Base-by-base conservation (phyloP, 108 stramenopile species). In the Cyclotella distinguenda region DNA sequence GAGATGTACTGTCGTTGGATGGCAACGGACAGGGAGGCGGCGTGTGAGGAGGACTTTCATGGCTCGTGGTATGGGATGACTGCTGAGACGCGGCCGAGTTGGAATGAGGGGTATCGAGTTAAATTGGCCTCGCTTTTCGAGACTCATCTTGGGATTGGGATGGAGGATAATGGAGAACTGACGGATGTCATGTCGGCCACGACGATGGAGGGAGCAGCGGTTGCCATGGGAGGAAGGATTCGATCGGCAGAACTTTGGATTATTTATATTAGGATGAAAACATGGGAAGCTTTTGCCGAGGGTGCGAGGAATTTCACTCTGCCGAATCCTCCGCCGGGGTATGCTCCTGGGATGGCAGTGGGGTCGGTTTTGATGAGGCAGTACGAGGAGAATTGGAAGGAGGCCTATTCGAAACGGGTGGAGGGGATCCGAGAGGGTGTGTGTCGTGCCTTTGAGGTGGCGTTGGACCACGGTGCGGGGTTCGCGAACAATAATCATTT, bases 191-290 rank as follows among this genome's bases (percentile, higher is more conserved):
- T 35, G 18, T 22, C 32, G 30, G 60, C 58, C 42, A 66, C 59
- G 42, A 42, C 62, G 19, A 19, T 40, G 15, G 28, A 52, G 6
- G 64, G 55, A 38, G 69, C 74, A 15, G 35, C 40, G 28, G 49
- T 56, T 9, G 32, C 71, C 57, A 46, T 85, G 8, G 71, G 75
- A 3, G 87, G 87, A 32, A 80, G 82, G 49, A 79, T 67, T 19
- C 75, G 84, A 16, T 77, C 75, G 9, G 81, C 84, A 11, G 87
- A 85, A 31, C 45, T 93, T 54, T 93, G 92, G 92, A 66, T 89
- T 8, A 61, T 90, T 1, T 90, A 84, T 63, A 71, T 90, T 23
- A 63, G 68, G 23, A 85, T 79, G 25, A 46, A 72, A n/a, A 74
- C 60, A 12, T 83, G 92, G 39, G 77, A 88, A 48, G 81, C 82